Base-by-base conservation (phyloP, 805 yeast genomes). In the Blastobotrys attinorum region DNA sequence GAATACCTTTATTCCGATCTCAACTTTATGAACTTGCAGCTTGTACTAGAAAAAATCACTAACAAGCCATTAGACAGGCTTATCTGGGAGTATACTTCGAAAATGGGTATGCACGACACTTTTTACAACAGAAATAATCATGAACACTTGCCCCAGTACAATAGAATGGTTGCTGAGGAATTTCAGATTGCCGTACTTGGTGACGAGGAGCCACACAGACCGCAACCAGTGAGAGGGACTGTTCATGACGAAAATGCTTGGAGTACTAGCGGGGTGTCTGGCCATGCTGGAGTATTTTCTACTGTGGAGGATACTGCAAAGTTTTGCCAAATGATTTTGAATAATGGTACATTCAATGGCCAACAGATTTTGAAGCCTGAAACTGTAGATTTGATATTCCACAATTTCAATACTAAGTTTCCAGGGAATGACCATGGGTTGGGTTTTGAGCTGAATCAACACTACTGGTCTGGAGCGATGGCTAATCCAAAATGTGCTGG, bases 211-310 rank as follows among this genome's bases (percentile, higher is more conserved):
- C 31, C 34, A n/a, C 33, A 34, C 13, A 37, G 52, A 11, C 37
- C 40, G 4, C 49, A 48, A 25, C 52, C 52, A 3, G 49, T 48
- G 22, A 11, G 49, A 20, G 52, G 52, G 20, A 31, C 36, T 5
- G 42, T 39, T 4, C 42, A 39, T 23, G 52, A 48, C 36, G 52
- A 48, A 31, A 46, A 48, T 15, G 52, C 52, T 2, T 46, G 25
- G 22, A 25, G 35, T 8, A 31, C 42, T 4, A 41, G 31, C 15
- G 49, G 51, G 11, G 44, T 46, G 21, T 18, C 27, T 49, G 75
- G 72, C 5, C 76, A 76, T 22, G 71, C 66, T 4, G 76, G 76
- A 3, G 48, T 64, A 34, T 69, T 61, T 40, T 63, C 70, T 1
- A 67, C 64, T 6, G 67, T 65, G 3, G 55, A 54, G 6, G 75